Evolutionary conservation across 1,284 basidiomycete species (phyloP), one percentile per base, ranked within the genome.

Genomic region (Cystobasidiaceae sp.): DNA sequence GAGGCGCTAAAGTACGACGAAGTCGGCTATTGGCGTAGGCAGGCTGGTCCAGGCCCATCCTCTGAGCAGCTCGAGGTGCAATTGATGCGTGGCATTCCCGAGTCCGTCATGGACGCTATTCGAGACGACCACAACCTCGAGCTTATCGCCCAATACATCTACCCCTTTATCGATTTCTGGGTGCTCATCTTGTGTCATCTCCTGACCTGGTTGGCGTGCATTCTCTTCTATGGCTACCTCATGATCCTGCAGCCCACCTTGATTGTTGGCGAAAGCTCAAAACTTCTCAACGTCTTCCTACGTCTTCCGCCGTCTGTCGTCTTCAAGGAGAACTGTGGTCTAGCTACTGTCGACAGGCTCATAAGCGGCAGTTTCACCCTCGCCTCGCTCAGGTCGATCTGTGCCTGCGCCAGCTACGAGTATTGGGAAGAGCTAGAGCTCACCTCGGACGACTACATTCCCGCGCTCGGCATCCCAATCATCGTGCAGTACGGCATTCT

Each of bases 121-220:
- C 13, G 4, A 13, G 7, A 44, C 2, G 45, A 9, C 23, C 43
- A 57, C 43, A 46, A 57, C 27, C 55, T 33, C 55, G 43, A 57
- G 27, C n/a, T 57, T 4, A 57, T 57, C 5, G 37, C 55, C 9
- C 41, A 43, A 11, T 57, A 15, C 27, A 37, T 57, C 5, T 57
- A 57, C 41, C 21, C 25, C 11, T 57, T 57, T 28, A 32, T 57
- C 4, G 41, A 57, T 27, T 46, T 57, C 15, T 57, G 55, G 55
- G 43, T 37, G 15, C 37, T 57, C 11, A 37, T 57, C 41, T 28
- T 43, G 9, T 23, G 37, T 15, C 55, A 57, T 41, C 45, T 23
- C 23, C 32, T 57, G 9, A 57, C 33, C 27, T 46, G 21, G 41
- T n/a, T 57, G 3, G 55, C 43, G 25, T 57, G 55, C 27, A 46